These are phyloP conservation scores for Sphaerostilbella broomeana DNA, from an alignment of 2,329 filamentous ascomycete species.

Conservation along the genomic window DNA sequence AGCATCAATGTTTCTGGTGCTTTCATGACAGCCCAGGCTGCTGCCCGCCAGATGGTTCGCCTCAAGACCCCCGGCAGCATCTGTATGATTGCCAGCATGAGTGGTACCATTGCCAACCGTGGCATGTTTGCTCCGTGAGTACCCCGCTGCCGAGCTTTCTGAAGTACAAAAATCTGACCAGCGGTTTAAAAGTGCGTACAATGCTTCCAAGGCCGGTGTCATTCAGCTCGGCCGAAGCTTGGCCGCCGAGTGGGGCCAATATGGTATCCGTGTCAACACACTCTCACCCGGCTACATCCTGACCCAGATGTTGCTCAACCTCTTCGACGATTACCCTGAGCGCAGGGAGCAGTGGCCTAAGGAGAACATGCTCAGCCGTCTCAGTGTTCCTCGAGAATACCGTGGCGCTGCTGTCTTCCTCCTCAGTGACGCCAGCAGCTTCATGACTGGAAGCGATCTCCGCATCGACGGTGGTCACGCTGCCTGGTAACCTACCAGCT, in stretches of 20 bases:
- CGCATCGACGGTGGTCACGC: constrained; percentile 65
- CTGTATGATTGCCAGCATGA: constrained; percentile 65
- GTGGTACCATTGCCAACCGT: constrained; percentile 58
- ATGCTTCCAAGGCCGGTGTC: constrained; percentile 68
- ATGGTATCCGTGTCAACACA: constrained; percentile 74
- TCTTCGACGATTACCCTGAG: constrained; percentile 72
- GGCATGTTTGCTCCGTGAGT: constrained; percentile 54
- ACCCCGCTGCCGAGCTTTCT: background rate
- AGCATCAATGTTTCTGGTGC: constrained; percentile 81
- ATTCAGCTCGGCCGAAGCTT: constrained; percentile 65
- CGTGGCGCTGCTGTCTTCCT: constrained; percentile 67
- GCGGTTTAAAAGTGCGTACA: constrained; percentile 52
- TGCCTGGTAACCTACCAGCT: constrained; percentile 44
- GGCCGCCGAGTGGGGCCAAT: constrained; percentile 64
- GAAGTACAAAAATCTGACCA: background rate
- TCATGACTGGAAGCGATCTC: constrained; percentile 69
- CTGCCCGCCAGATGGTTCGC: constrained; percentile 68
- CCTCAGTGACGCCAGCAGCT: constrained; percentile 61
- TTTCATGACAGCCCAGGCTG: constrained; percentile 80
- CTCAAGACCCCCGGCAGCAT: constrained; percentile 54
- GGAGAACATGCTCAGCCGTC: constrained; percentile 74
- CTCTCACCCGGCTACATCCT: constrained; percentile 75
- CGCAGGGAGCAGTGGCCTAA: constrained; percentile 62
- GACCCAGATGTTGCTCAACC: constrained; percentile 74
- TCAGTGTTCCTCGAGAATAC: constrained; percentile 64